These are phyloP conservation scores for Aspergillaceae sp. DNA, from an alignment of 2,329 filamentous ascomycete species.

Conservation along the genomic window DNA sequence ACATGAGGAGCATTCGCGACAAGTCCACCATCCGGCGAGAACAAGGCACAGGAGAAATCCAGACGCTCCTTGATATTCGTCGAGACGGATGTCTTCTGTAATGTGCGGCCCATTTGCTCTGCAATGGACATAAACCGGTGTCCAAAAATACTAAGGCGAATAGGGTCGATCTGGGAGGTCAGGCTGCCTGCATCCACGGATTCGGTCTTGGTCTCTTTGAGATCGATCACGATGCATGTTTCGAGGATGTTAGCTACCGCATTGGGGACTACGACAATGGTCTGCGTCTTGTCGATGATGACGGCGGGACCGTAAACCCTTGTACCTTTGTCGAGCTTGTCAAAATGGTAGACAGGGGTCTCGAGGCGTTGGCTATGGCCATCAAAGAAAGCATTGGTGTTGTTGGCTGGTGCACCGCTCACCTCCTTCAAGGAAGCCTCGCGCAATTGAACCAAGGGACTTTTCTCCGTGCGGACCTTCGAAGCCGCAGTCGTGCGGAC, in stretches of 20 bases:
- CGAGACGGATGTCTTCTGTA: slow-evolving; percentile 68
- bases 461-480: slow-evolving; percentile 54
- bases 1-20: slow-evolving; percentile 61
- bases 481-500: slow-evolving; percentile 71
- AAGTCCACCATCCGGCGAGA: slow-evolving; percentile 63
- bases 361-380: slow-evolving; percentile 20
- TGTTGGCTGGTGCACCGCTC: slow-evolving; percentile 45
- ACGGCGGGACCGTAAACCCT: slow-evolving; percentile 61
- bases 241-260: slow-evolving; percentile 68
- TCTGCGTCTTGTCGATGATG: slow-evolving; percentile 66
- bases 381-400: slow-evolving; percentile 30
- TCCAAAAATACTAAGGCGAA: slow-evolving; percentile 67
- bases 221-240: slow-evolving; percentile 83
- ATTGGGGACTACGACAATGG: slow-evolving; percentile 77
- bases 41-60: slow-evolving; percentile 71
- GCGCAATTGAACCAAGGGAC: slow-evolving; percentile 59
- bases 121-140: slow-evolving; percentile 78
- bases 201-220: slow-evolving; percentile 46
- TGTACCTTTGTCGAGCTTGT: slow-evolving; percentile 25
- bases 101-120: slow-evolving; percentile 69
- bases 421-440: slow-evolving; percentile 47
- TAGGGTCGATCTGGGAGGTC: slow-evolving; percentile 48
- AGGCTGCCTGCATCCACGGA: slow-evolving; percentile 8
- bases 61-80: slow-evolving; percentile 78
- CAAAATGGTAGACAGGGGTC: slow-evolving; percentile 29